A percentile compares a stretch with the other conserved stretches of the same genome.
Evolutionary conservation across 164 flowering plant species (phyloP).

Genomic region (Sextonia rubra): DNA sequence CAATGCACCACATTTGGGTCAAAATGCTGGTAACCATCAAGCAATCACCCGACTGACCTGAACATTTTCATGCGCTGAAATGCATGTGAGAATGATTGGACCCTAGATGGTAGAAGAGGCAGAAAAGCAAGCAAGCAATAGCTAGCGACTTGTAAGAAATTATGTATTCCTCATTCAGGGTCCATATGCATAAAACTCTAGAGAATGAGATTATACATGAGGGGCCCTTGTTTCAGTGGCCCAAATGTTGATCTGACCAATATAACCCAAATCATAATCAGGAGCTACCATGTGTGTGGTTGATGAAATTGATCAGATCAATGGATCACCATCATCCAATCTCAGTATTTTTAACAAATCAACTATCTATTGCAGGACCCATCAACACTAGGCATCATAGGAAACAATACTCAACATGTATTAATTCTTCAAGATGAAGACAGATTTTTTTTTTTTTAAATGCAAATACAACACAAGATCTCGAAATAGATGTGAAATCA

Average conservation of each 20-base stretch:
- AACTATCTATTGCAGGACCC: too few species aligned
- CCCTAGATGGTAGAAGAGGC: not conserved
- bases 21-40: conserved; percentile 16
- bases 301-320: not conserved
- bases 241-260: not conserved
- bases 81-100: conserved; percentile 20
- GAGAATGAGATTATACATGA: not conserved
- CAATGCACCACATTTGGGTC: conserved; percentile 19
- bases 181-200: too few species aligned
- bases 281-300: not conserved
- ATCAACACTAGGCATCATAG: too few species aligned
- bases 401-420: not conserved
- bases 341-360: too few species aligned
- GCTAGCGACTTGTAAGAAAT: not conserved
- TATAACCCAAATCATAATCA: not conserved
- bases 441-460: too few species aligned
- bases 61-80: conserved; percentile 3
- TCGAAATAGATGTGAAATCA: too few species aligned
- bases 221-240: not conserved
- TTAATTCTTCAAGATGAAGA: not conserved
- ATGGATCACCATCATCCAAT: too few species aligned
- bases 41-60: conserved; percentile 1
- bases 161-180: too few species aligned
- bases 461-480: not conserved
- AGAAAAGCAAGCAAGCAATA: not conserved